Evolutionary conservation across 169 alveolate species (phyloP).

Genomic region (Blepharisma undulans): DNA sequence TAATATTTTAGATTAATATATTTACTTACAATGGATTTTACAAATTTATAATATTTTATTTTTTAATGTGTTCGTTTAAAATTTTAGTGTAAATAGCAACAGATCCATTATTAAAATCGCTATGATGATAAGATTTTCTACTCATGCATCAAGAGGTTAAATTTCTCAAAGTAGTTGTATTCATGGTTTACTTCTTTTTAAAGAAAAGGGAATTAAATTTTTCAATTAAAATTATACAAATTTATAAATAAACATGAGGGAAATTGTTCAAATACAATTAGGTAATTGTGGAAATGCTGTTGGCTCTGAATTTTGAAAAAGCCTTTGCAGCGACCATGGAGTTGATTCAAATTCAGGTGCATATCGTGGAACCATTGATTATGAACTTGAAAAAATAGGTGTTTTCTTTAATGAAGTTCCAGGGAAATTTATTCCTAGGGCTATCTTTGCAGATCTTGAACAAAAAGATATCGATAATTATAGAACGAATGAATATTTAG

Average conservation of each 20-base stretch:
- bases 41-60: too few relatives aligned
- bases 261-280: conserved; percentile 97
- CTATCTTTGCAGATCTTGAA: conserved; percentile 97
- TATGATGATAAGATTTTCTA: too few relatives aligned
- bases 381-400: conserved; percentile 81
- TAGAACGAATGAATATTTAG: conserved; percentile 97
- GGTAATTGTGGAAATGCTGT: conserved; percentile 99
- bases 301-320: conserved; percentile 99
- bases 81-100: too few relatives aligned
- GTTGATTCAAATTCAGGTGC: conserved; percentile 89
- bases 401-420: conserved; percentile 96
- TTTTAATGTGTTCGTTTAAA: too few relatives aligned
- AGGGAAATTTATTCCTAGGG: conserved; percentile 98
- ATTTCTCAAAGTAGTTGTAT: too few relatives aligned
- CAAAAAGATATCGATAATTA: conserved; percentile 99
- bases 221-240: not conserved
- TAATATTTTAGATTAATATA: too few relatives aligned
- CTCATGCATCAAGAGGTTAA: too few relatives aligned
- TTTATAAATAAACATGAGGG: conserved; percentile 90
- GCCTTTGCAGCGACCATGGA: conserved; percentile 99
- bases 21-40: too few relatives aligned
- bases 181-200: too few relatives aligned
- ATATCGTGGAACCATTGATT: conserved; percentile 86
- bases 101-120: too few relatives aligned
- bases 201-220: too few relatives aligned